A percentile compares a stretch with the other conserved stretches of the same genome.
These are phyloP conservation scores for Podaxis rugospora DNA, from an alignment of 768 basidiomycete genomes.

Conservation along the genomic window DNA sequence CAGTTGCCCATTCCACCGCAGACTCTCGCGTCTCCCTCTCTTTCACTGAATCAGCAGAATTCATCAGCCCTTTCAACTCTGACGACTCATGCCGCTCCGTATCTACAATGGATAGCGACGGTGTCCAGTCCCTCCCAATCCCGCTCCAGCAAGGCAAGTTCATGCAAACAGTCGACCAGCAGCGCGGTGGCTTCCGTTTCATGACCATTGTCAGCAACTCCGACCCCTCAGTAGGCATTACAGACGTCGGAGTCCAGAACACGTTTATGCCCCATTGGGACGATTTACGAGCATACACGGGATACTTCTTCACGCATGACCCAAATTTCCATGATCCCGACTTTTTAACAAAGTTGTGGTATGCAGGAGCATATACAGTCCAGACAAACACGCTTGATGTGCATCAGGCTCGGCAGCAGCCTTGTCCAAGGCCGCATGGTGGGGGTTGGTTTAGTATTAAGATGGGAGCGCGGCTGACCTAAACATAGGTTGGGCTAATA, in stretches of 20 bases:
- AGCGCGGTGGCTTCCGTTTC: conserved; percentile 45
- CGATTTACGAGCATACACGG: conserved; percentile 40
- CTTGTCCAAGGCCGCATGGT: conserved; percentile 23
- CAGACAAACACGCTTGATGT: conserved; percentile 43
- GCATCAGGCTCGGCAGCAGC: conserved; percentile 29
- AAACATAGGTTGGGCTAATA: conserved; percentile 39
- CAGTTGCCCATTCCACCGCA: conserved; percentile 20
- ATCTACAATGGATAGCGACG: conserved; percentile 26
- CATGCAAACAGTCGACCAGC: conserved; percentile 31
- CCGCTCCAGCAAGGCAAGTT: conserved; percentile 24
- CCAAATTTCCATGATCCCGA: conserved; percentile 36
- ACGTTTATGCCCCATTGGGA: conserved; percentile 47
- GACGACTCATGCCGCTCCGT: conserved; percentile 32
- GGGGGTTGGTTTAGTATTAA: not conserved
- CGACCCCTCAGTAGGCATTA: conserved; percentile 31
- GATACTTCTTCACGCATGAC: conserved; percentile 43
- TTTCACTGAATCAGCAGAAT: conserved; percentile 46
- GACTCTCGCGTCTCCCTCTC: conserved; percentile 37
- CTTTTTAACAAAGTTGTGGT: conserved; percentile 50
- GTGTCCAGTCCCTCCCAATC: conserved; percentile 26
- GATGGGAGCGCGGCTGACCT: not conserved
- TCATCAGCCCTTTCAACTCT: conserved; percentile 38
- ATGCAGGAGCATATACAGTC: conserved; percentile 51
- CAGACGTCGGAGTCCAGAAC: conserved; percentile 36
- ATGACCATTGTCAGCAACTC: conserved; percentile 40